Base-by-base conservation (phyloP, 1,284 basidiomycete genomes). In the Dichomitus squalens region DNA sequence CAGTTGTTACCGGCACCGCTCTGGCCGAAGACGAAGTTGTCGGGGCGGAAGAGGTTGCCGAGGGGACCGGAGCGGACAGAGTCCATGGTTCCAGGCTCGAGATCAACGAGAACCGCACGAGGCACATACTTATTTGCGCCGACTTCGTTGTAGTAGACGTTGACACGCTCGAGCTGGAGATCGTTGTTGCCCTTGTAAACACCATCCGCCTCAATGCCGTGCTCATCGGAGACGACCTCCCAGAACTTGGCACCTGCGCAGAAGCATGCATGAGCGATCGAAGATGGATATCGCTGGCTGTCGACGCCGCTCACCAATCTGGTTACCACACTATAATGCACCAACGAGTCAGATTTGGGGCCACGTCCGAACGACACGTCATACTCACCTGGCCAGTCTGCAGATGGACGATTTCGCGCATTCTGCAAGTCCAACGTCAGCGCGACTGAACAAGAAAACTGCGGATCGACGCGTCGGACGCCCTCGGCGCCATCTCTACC, bases 61-160 rank as follows among this genome's bases (percentile, higher is more conserved):
- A 93, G 83, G 61, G 90, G 88, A 51, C 92, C 93, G 63, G 90
- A 88, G 74, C 92, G 88, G 69, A 96, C 88, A 64, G 93, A 92
- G 77, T 97, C 95, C 94, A 97, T 96, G 53, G 95, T 97, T 71
- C 95, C 96, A 43, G 96, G 95, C 80, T 97, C 95, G 64, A 98
- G 85, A 76, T 98, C 95, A 72, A 96, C 84, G 71, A 96, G 82
- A 73, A 97, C 92, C 58, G 95, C 95, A 75, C 95, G 94, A 67
- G 96, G 96, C 71, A 98, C 96, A 72, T 97, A 98, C 82, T 96
- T 96, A 83, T 90, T 92, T 61, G 85, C 83, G 66, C 90, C 90
- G 69, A 90, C 89, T 79, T 94, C 92, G 72, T 95, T 95, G 80
- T 94, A 96, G 83, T 96, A 96, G 65, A 96, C 94, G 70, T 90